Evolutionary conservation across 2,329 filamentous ascomycete genomes (phyloP).

Genomic region (Cyclaneusma minus): DNA sequence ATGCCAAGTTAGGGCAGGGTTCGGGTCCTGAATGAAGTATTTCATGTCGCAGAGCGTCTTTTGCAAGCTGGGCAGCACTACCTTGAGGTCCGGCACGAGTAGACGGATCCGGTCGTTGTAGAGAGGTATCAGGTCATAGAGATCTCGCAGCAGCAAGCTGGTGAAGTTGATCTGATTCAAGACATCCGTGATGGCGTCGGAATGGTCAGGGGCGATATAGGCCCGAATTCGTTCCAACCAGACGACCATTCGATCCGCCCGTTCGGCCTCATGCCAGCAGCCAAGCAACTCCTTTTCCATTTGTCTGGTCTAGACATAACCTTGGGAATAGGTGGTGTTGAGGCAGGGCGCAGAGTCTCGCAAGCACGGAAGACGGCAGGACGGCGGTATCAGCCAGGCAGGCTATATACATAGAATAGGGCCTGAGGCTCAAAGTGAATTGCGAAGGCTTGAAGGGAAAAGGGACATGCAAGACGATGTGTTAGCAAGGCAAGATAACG

Average conservation of each 20-base stretch:
- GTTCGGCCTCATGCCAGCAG: constrained; percentile 37
- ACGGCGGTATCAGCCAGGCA: too few relatives aligned
- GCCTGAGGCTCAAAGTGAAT: too few relatives aligned
- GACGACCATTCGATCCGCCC: constrained; percentile 30
- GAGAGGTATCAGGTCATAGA: constrained; percentile 37
- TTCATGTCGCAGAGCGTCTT: constrained; percentile 37
- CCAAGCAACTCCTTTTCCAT: constrained; percentile 18
- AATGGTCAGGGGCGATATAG: constrained; percentile 25
- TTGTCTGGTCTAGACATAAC: constrained; percentile 13
- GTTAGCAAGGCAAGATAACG: too few relatives aligned
- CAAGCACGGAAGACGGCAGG: too few relatives aligned
- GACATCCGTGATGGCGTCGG: constrained; percentile 30
- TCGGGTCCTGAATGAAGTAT: constrained; percentile 32
- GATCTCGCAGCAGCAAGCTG: constrained; percentile 31
- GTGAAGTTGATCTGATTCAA: constrained; percentile 21
- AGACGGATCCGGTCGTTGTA: constrained; percentile 32
- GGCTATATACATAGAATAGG: too few relatives aligned
- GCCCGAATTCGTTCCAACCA: constrained; percentile 33
- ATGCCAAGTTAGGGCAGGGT: constrained; percentile 27
- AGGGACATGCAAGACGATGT: too few relatives aligned
- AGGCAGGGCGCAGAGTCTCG: too few relatives aligned
- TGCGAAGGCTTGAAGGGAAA: too few relatives aligned
- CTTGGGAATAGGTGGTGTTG: too few relatives aligned
- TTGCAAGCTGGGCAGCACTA: constrained; percentile 38
- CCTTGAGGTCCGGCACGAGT: constrained; percentile 37